Base-by-base conservation (phyloP, 176 grass and related monocot species). In the Juncus effusus region DNA sequence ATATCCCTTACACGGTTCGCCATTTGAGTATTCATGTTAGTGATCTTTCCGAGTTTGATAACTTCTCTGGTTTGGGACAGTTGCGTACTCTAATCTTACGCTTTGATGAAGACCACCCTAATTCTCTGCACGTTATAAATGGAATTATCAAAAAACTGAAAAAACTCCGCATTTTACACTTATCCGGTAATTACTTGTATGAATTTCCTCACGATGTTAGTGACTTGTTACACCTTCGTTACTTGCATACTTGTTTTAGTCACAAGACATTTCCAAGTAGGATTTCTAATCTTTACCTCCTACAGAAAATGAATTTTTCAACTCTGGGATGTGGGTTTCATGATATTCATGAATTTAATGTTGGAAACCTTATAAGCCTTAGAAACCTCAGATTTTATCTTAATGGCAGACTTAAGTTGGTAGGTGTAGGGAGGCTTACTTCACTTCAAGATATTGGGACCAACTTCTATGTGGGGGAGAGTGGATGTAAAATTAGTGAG, bases 361-460 rank as follows among this genome's bases (percentile, higher is more conserved):
- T 52, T 59, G 47, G 36, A 8, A 53, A 19, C 51, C 77, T 80
- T 15, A 61, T 74, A 47, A 80, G 74, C 14, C 45, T 79, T n/a
- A 59, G 67, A 38, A 65, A 63, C 7, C 58, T 79, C 1, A 54
- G 14, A 51, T 10, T 14, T 7, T 16, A 0, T 41, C 0, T 36
- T 4, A 4, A 37, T 63, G 0, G 12, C 10, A 40, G 37, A n/a
- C n/a, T 63, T 12, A 66, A 6, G 51, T 15, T 19, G 6, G 28
- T 11, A 10, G 54, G 9, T 74, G 60, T 74, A 6, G 69, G 60
- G 38, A 74, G 16, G 8, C 53, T 80, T 5, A 60, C 35, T 65
- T 74, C 59, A 6, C 41, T 80, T 6, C 61, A 80, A 14, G 61
- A 58, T 11, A 45, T 45, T 3, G 42, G 42, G 3, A 50, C 73